Evolutionary conservation across 192 early-diverging fungal species (phyloP), one percentile per base, ranked within the genome.

Genomic region (Thamnidium elegans): DNA sequence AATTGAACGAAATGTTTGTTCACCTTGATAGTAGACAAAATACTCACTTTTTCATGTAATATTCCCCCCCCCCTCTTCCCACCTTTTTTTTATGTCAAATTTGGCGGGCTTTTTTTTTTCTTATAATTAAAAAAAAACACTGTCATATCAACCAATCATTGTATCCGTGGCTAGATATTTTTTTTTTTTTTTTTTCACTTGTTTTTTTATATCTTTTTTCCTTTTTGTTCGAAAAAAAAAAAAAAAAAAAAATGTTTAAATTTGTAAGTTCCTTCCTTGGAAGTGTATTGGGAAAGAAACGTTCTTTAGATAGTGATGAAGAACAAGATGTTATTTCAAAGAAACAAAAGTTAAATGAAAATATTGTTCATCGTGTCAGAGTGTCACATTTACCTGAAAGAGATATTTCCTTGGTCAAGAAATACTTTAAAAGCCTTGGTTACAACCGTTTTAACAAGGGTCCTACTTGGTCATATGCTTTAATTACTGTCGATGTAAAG

Each of bases 1-100:
- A 99, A 77, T 81, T 89, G 50, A 79, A 80, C 43, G 95, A 97
- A 68, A 96, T 99, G 95, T 72, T 78, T 13, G 90, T 97, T 15
- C 95, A 95, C 65, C 80, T 86, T 58, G 87, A 93, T 15, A 89
- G 89, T 60, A 82, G 79, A 8, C 59, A 77, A 23, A 81, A 88
- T 63, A 92, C 90, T n/a, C 88, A 89, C 56, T 89, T 89, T 63
- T 89, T 91, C 68, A 69, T 76, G 44, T 91, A 74, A 59, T 48
- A 9, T 45, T 13, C 14, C 44, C 14, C 44, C 14, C 14, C 13
- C 13, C 13, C 15, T n/a, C 14, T 48, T 48, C 14, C 14, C 4
- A 7, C 14, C 4, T 48, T 48, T 48, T 48, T 15, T 19, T 19
- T 19, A 13, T 14, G 6, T 19, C 46, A 48, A 9, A 6, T 39